Conservation (phyloP, 179 eudicot genomes). For the Spergularia azorica region DNA sequence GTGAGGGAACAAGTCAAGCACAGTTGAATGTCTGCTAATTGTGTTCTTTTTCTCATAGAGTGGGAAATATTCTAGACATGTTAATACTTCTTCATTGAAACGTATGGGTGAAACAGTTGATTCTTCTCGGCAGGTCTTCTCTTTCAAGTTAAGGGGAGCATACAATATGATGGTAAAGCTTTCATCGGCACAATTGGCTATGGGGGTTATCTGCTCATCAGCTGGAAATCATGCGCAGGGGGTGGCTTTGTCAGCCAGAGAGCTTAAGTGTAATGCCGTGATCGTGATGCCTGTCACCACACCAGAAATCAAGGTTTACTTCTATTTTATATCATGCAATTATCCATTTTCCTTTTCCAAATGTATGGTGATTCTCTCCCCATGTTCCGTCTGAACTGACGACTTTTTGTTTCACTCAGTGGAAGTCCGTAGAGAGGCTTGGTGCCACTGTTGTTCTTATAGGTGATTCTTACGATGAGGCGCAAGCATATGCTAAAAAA, state of each 20-base stretch:
- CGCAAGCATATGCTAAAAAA: constrained; percentile 81
- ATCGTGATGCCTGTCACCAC: constrained; percentile 98
- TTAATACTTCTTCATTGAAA: background rate
- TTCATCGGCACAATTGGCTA: constrained; percentile 69
- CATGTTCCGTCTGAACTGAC: constrained; percentile 7
- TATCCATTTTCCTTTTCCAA: background rate
- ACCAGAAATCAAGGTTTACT: constrained; percentile 89
- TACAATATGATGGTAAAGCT: constrained; percentile 98
- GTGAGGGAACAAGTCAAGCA: background rate
- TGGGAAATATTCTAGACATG: background rate
- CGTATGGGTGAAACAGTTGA: too few relatives aligned
- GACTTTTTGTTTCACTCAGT: constrained; percentile 39
- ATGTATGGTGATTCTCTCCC: background rate
- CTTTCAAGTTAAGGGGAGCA: constrained; percentile 95
- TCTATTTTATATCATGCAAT: background rate
- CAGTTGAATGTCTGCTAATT: background rate
- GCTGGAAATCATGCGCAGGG: constrained; percentile 99
- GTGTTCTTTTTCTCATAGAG: background rate
- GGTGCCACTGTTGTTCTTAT: constrained; percentile 94
- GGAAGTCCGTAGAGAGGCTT: constrained; percentile 88
- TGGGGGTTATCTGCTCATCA: constrained; percentile 94
- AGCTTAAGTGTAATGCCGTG: constrained; percentile 79
- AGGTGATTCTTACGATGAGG: constrained; percentile 97
- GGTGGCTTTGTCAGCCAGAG: constrained; percentile 87
- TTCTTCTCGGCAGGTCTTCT: constrained; percentile 64